Conservation (phyloP, 495 filamentous ascomycete genomes). For the Annulohypoxylon bovei region DNA sequence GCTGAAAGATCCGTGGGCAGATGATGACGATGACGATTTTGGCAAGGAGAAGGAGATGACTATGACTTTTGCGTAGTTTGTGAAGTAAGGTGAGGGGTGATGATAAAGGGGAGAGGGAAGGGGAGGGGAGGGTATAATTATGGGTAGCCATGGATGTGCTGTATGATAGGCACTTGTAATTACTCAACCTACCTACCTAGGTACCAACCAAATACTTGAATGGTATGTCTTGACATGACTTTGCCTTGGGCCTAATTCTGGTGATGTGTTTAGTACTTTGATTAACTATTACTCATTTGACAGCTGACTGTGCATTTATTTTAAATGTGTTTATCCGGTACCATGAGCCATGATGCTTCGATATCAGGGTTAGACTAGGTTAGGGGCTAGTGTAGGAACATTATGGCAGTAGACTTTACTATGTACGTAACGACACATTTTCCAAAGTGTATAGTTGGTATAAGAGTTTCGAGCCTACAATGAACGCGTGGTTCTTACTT, state of each 20-base stretch:
- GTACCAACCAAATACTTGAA: background rate
- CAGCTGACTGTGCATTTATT: no score
- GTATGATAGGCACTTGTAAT: constrained; percentile 2
- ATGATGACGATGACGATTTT: constrained; percentile 80
- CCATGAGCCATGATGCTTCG: no score
- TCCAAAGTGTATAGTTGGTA: no score
- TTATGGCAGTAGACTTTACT: no score
- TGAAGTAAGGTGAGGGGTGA: background rate
- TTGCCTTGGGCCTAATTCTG: background rate
- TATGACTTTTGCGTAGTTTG: constrained; percentile 73
- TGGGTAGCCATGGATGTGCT: background rate
- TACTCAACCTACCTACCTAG: background rate
- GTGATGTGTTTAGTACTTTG: background rate
- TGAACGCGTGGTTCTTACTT: no score
- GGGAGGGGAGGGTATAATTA: background rate
- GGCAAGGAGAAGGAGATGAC: constrained; percentile 76
- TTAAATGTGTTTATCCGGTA: no score
- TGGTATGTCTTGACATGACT: background rate
- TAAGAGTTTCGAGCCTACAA: no score
- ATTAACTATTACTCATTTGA: no score
- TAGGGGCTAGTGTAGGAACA: no score
- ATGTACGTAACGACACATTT: no score
- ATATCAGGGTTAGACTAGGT: no score
- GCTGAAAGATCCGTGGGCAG: constrained; percentile 85
- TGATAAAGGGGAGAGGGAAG: background rate